phyloP scores from a whole-genome alignment of 129 eudicot species.

The Smallanthus sonchifolius region DNA sequence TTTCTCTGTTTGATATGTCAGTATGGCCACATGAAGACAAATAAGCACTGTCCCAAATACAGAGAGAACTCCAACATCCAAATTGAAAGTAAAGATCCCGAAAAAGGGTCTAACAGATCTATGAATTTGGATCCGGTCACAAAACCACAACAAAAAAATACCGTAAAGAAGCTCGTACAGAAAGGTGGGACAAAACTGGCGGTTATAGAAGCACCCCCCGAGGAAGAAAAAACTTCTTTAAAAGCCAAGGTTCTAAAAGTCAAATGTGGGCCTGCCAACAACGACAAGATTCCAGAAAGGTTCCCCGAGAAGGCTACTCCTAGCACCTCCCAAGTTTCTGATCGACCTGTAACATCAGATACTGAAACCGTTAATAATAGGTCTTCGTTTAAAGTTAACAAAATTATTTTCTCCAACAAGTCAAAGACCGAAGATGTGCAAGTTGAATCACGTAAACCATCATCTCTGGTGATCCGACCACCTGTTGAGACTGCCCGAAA shows the following conservation, averaged over 20 bases:
- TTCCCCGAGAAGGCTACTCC: conserved; percentile 52
- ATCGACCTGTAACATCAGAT: conserved; percentile 55
- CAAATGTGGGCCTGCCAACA: conserved; percentile 63
- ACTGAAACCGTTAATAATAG: conserved; percentile 52
- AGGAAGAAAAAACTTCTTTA: conserved; percentile 53
- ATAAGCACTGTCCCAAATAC: conserved; percentile 89
- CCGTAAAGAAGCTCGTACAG: conserved; percentile 42
- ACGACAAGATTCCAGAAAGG: conserved; percentile 15
- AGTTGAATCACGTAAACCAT: conserved; percentile 54
- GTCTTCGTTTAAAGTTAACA: conserved; percentile 59
- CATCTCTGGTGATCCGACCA: conserved; percentile 66
- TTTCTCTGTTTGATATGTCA: conserved; percentile 23
- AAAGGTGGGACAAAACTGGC: conserved; percentile 50
- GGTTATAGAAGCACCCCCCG: conserved; percentile 55
- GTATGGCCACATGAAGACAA: conserved; percentile 97
- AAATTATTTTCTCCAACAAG: conserved; percentile 66
- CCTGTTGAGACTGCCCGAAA: conserved; percentile 49
- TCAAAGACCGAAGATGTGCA: conserved; percentile 53
- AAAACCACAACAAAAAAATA: conserved; percentile 49
- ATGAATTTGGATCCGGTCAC: conserved; percentile 33
- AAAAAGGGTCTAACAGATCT: conserved; percentile 42
- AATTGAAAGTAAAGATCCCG: conserved; percentile 55
- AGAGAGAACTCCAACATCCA: conserved; percentile 63
- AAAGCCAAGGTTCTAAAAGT: conserved; percentile 83
- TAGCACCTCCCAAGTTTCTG: conserved; percentile 64